Evolutionary conservation across 352 stramenopile genomes (phyloP), one percentile per base, ranked within the genome.

Genomic region (Phytophthora fragariae): DNA sequence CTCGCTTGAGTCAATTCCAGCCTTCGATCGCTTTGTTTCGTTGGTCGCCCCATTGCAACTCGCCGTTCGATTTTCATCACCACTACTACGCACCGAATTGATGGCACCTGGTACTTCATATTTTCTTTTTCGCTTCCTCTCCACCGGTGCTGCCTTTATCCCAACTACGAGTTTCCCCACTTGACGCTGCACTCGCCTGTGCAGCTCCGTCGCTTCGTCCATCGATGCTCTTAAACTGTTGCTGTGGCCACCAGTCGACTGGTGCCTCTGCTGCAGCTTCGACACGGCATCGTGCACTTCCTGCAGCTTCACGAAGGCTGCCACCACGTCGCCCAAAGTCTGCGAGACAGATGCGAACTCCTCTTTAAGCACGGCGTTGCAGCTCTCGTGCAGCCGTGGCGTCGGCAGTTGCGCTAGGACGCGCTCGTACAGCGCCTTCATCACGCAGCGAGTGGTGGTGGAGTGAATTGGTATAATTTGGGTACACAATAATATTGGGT

Each of bases 261-360:
- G 14, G 44, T 21, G 57, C 17, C 15, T 52, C 5, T 61, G 65
- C 35, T 72, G 47, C 47, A 72, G 47, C 56, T 68, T 46, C 4
- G 59, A 58, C 21, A 73, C 66, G 6, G 66, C 66, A 21, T 58
- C 52, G 17, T 52, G 59, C 17, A 73, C 31, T 53, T 73, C 66
- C 53, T 55, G 31, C 59, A 73, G 53, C 35, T 64, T 68, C 21
- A 21, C 29, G 10, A 73, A 64, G 2, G 66, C 58, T 27, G 56
- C 31, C 9, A 11, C 7, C 39, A 73, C 52, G 3, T 64, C 66
- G 21, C 44, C 46, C 35, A 73, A 17, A 8, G 35, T 24, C 7
- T 27, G 9, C 4, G 19, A 17, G 5, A 71, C 19, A 11, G 41
- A 17, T 0, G 46, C 27, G 10, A 69, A 50, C 17, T 73, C 59